These are phyloP conservation scores for Pseudocercospora pini-densiflorae DNA, from an alignment of 2,329 filamentous ascomycete species.

Conservation along the genomic window DNA sequence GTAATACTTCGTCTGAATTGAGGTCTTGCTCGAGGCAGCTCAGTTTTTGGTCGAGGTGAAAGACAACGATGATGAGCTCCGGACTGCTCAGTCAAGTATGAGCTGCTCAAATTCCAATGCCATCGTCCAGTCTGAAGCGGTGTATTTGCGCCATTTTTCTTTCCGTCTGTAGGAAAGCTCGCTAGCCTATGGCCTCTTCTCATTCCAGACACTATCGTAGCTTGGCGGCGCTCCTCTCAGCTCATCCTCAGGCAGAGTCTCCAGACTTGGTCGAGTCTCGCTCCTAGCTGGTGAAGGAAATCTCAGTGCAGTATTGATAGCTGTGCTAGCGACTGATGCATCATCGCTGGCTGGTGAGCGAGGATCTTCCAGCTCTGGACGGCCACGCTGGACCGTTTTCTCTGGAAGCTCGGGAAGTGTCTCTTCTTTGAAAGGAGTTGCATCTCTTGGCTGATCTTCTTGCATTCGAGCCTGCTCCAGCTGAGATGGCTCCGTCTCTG, in stretches of 20 bases:
- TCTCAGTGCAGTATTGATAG: slow-evolving; percentile 7
- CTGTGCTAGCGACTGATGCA: slow-evolving; percentile 4
- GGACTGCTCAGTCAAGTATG: neutral
- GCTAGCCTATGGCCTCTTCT: neutral
- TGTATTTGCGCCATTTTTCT: neutral
- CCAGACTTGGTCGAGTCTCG: neutral
- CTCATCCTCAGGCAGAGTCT: neutral
- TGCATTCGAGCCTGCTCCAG: neutral
- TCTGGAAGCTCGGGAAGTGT: neutral
- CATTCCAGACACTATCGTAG: neutral
- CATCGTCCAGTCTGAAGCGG: neutral
- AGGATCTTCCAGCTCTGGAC: neutral
- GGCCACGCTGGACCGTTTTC: neutral
- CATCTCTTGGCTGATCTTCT: neutral
- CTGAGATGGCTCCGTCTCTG: neutral
- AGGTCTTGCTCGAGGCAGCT: neutral
- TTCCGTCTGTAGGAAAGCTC: neutral
- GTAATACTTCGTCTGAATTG: neutral
- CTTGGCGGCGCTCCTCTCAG: neutral
- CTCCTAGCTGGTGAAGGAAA: slow-evolving; percentile 5
- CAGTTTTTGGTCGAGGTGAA: neutral
- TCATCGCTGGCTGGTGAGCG: neutral
- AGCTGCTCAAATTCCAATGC: neutral
- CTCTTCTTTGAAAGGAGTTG: neutral
- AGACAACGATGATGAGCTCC: neutral